phyloP scores from a whole-genome alignment of 176 grass and related monocot species.

The Cocos nucifera region DNA sequence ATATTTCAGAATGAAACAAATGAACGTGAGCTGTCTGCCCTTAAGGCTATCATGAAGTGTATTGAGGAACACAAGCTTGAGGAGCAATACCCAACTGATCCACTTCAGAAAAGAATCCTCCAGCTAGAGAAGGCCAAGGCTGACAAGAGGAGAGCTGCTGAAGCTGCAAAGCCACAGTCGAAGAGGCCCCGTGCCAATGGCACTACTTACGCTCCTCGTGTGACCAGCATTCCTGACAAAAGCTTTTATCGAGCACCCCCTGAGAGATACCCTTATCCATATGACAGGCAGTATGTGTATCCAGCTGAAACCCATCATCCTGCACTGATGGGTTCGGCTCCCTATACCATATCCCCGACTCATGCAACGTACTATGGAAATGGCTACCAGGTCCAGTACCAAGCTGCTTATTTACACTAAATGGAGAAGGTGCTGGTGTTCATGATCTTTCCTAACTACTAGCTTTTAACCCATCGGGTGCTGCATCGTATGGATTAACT shows the following conservation, averaged over 20 bases:
- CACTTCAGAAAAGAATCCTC: conserved; percentile 59
- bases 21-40: conserved; percentile 65
- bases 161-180: conserved; percentile 79
- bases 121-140: conserved; percentile 97
- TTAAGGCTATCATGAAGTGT: conserved; percentile 77
- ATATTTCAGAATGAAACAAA: conserved; percentile 73
- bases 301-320: conserved; percentile 50
- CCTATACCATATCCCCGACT: conserved; percentile 52
- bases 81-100: conserved; percentile 64
- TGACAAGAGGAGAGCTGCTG: conserved; percentile 75
- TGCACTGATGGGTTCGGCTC: conserved; percentile 31
- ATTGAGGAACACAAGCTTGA: conserved; percentile 88
- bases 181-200: conserved; percentile 73
- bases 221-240: conserved; percentile 50
- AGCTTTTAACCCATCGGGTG: conserved; percentile 27
- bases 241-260: conserved; percentile 65
- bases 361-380: conserved; percentile 68
- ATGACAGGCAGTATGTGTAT: conserved; percentile 57
- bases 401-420: conserved; percentile 61
- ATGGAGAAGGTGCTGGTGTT: conserved; percentile 29
- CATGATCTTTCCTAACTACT: conserved; percentile 35
- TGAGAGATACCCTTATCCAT: conserved; percentile 57
- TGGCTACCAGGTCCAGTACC: conserved; percentile 69
- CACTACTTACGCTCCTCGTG: conserved; percentile 34
- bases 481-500: background rate